A percentile compares a stretch with the other conserved stretches of the same genome.
Conservation (phyloP, 2,329 filamentous ascomycete species). For the Trichoderma harzianum region DNA sequence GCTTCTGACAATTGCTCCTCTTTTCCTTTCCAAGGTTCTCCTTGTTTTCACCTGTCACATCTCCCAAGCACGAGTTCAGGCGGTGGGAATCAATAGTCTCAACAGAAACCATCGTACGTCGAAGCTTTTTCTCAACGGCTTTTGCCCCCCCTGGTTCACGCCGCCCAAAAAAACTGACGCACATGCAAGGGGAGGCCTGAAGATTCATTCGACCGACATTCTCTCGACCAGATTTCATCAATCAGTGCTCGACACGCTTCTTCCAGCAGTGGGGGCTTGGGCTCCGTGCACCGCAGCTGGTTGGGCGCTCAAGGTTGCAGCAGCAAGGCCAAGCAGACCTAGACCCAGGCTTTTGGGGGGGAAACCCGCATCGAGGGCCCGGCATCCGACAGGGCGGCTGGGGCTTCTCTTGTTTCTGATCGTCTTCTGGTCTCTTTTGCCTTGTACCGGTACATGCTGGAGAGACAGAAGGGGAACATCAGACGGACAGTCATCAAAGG, state of each 20-base stretch:
- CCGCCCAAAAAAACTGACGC: neutral
- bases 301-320: constrained; percentile 7
- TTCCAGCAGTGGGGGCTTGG: constrained; percentile 10
- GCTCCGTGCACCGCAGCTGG: constrained; percentile 3
- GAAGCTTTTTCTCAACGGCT: neutral
- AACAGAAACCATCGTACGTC: neutral
- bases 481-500: neutral
- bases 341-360: neutral
- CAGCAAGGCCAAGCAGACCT: neutral
- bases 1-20: neutral
- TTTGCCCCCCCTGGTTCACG: constrained; percentile 1
- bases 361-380: neutral
- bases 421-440: neutral
- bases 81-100: constrained; percentile 1
- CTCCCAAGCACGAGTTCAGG: neutral
- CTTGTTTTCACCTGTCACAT: neutral
- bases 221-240: constrained; percentile 4
- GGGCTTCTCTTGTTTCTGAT: neutral
- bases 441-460: neutral
- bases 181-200: constrained; percentile 14
- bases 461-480: neutral
- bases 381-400: constrained; percentile 8
- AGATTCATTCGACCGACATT: constrained; percentile 7
- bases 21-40: neutral
- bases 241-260: constrained; percentile 18